Conservation (phyloP, 345 rosid species). For the Orychophragmus violaceus region DNA sequence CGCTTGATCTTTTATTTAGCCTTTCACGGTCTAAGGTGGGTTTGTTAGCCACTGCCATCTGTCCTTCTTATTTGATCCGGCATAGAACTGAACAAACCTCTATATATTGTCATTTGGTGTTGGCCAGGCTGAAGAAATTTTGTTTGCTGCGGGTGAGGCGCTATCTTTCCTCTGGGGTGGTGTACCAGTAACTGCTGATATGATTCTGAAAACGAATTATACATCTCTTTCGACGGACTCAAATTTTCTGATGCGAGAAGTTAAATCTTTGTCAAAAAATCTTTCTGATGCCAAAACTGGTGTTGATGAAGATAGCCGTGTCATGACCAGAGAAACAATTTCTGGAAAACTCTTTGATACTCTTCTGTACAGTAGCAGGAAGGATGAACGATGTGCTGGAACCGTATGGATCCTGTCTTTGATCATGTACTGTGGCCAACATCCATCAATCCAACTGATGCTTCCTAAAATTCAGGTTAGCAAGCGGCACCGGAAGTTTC, state of each 20-base stretch:
- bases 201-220: conserved; percentile 83
- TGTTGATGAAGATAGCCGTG: conserved; percentile 43
- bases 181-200: conserved; percentile 79
- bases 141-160: conserved; percentile 97
- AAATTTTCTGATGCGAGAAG: conserved; percentile 77
- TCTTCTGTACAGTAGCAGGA: conserved; percentile 82
- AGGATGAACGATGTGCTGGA: conserved; percentile 98
- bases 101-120: conserved; percentile 12
- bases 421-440: conserved; percentile 86
- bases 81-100: conserved; percentile 5
- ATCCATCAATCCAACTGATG: conserved; percentile 73
- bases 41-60: conserved; percentile 9
- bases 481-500: conserved; percentile 2
- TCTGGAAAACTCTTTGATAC: conserved; percentile 69
- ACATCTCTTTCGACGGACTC: conserved; percentile 80
- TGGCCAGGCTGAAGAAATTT: conserved; percentile 85
- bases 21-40: conserved; percentile 86
- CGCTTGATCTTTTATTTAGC: conserved; percentile 73
- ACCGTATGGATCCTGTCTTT: conserved; percentile 88
- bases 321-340: conserved; percentile 53
- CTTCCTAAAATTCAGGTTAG: conserved; percentile 97
- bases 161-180: conserved; percentile 91
- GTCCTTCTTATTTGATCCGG: background rate
- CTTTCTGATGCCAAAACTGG: conserved; percentile 39
- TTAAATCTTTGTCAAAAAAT: conserved; percentile 43